These are phyloP conservation scores for Aspergillus carlsbadensis DNA, from an alignment of 495 filamentous ascomycete species.

Conservation along the genomic window DNA sequence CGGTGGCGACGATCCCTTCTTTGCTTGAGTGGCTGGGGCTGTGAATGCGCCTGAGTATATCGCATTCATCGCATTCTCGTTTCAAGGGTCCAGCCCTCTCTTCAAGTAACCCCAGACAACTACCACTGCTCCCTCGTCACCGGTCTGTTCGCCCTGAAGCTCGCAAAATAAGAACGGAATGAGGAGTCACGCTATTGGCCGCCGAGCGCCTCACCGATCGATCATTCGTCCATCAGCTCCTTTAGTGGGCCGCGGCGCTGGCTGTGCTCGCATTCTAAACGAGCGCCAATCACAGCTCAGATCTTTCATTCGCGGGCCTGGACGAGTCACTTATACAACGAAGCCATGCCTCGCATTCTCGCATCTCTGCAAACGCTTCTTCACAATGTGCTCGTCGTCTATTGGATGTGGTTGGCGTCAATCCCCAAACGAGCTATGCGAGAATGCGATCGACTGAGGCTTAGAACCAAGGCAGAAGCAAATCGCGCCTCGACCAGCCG, in stretches of 20 bases:
- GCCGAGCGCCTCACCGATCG: background rate
- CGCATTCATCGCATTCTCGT: no score
- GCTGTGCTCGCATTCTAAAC: slow-evolving; percentile 9
- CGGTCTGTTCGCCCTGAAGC: no score
- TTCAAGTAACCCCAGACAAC: no score
- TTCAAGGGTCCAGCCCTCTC: no score
- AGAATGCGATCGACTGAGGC: background rate
- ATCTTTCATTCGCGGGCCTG: background rate
- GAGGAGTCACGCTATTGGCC: background rate
- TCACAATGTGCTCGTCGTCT: no score
- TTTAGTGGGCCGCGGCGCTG: no score
- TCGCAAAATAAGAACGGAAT: no score
- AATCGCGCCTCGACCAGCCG: background rate
- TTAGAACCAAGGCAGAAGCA: background rate
- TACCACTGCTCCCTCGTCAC: no score
- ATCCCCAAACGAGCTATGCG: background rate
- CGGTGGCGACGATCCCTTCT: no score
- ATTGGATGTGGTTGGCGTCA: background rate
- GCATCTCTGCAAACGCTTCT: background rate
- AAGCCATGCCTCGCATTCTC: background rate
- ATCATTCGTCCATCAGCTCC: no score
- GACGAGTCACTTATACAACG: background rate
- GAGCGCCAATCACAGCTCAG: slow-evolving; percentile 2
- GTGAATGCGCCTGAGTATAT: no score
- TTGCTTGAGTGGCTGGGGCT: no score